Conservation (phyloP, 768 basidiomycete genomes). For the Fomitopsis pulvina region DNA sequence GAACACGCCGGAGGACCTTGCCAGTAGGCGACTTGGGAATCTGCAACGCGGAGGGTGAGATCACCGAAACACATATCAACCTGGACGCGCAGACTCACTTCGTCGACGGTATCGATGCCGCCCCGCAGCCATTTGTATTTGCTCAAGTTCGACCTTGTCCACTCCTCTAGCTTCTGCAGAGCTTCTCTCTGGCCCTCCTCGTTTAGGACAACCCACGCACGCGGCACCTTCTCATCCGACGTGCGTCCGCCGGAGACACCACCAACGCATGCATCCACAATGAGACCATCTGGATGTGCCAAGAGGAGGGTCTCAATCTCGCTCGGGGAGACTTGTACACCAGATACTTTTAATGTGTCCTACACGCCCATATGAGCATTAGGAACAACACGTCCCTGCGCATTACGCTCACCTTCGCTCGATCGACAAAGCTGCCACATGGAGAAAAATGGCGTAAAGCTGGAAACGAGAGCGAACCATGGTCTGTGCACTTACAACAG, state of each 20-base stretch:
- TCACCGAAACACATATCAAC: background rate
- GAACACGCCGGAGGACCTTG: conserved; percentile 55
- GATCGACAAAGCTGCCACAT: conserved; percentile 75
- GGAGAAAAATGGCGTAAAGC: too few relatives aligned
- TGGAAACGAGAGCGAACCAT: too few relatives aligned
- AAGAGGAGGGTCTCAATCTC: conserved; percentile 69
- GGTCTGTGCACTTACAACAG: conserved; percentile 67
- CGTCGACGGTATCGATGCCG: conserved; percentile 56
- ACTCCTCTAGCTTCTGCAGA: conserved; percentile 44
- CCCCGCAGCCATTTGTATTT: conserved; percentile 75
- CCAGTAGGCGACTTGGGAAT: conserved; percentile 74
- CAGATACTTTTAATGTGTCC: conserved; percentile 79
- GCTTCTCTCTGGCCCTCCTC: conserved; percentile 40
- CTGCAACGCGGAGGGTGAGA: conserved; percentile 25
- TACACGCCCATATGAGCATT: conserved; percentile 20
- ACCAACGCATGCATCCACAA: conserved; percentile 63
- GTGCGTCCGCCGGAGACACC: conserved; percentile 70
- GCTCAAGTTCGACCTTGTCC: conserved; percentile 59
- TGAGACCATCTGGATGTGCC: conserved; percentile 51
- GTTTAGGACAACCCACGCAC: conserved; percentile 74
- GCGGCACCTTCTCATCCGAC: conserved; percentile 65
- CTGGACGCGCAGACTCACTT: conserved; percentile 33
- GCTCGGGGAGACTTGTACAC: conserved; percentile 71
- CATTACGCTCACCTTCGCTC: conserved; percentile 50
- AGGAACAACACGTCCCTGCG: background rate